Percentiles rank a stretch among this genome's conserved stretches.
phyloP scores from a whole-genome alignment of 1,284 basidiomycete genomes.

The Rhodotorula sp. region DNA sequence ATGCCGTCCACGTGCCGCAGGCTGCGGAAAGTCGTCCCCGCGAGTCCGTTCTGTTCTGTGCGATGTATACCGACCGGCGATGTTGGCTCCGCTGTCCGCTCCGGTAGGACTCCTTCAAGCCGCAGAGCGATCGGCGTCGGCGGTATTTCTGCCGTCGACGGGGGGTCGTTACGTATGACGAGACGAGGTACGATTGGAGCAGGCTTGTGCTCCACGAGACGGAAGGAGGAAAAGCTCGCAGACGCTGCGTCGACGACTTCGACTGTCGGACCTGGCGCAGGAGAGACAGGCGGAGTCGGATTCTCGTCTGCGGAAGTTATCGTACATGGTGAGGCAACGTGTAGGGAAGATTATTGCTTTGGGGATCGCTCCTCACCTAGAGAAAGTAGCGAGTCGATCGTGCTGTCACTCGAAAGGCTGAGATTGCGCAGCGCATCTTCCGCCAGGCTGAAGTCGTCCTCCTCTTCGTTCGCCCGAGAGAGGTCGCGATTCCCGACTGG shows the following conservation, averaged over 20 bases:
- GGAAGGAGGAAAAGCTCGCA: neutral
- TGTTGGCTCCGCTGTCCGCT: no score
- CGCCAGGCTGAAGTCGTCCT: slow-evolving; percentile 24
- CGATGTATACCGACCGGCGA: no score
- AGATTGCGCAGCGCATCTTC: slow-evolving; percentile 20
- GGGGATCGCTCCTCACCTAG: slow-evolving; percentile 1
- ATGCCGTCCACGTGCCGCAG: no score
- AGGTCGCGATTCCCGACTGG: no score
- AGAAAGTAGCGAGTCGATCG: slow-evolving; percentile 28
- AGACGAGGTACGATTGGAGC: no score
- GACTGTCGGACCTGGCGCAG: no score
- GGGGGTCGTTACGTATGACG: no score
- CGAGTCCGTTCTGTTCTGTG: no score
- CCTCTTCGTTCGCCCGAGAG: slow-evolving; percentile 5
- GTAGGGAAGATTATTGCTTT: neutral
- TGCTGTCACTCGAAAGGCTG: slow-evolving; percentile 35
- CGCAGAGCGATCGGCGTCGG: neutral
- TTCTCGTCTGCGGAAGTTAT: slow-evolving; percentile 23
- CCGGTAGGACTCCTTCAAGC: slow-evolving; percentile 5
- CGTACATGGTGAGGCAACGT: neutral
- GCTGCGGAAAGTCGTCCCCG: no score
- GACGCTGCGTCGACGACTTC: no score
- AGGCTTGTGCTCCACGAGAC: neutral
- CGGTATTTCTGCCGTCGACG: neutral
- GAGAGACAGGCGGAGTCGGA: slow-evolving; percentile 35